phyloP scores from a whole-genome alignment of 768 basidiomycete genomes.

The Mycena capillaripes region DNA sequence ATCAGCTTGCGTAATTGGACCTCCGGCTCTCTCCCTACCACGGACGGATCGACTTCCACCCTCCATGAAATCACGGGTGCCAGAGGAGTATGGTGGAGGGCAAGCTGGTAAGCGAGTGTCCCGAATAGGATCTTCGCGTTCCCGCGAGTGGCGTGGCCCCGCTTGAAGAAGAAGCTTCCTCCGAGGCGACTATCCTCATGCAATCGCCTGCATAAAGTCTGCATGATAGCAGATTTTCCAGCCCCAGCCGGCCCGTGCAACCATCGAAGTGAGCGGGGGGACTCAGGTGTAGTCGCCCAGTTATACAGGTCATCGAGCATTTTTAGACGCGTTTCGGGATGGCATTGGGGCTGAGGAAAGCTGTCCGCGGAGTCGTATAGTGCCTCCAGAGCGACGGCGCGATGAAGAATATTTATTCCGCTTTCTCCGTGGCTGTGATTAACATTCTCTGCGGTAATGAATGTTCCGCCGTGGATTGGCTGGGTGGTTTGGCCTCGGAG shows the following conservation, averaged over 20 bases:
- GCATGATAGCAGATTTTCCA: too few relatives aligned
- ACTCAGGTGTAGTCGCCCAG: background rate
- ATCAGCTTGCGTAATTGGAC: background rate
- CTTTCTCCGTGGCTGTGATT: background rate
- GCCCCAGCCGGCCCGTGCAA: background rate
- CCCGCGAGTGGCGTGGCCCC: too few relatives aligned
- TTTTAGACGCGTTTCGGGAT: background rate
- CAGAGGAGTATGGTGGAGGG: too few relatives aligned
- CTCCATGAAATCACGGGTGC: too few relatives aligned
- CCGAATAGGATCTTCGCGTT: too few relatives aligned
- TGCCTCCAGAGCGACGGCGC: background rate
- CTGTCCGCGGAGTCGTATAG: background rate
- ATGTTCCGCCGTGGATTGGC: background rate
- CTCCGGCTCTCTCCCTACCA: background rate
- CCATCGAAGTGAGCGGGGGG: background rate
- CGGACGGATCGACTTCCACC: background rate
- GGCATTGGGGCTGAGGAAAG: slow-evolving; percentile 3
- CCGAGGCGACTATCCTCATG: too few relatives aligned
- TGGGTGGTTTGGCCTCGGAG: background rate
- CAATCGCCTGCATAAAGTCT: too few relatives aligned
- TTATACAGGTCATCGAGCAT: background rate
- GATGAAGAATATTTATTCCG: background rate
- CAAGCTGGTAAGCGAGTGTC: too few relatives aligned
- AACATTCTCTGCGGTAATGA: background rate
- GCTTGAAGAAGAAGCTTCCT: too few relatives aligned